Base-by-base conservation (phyloP, 106 monocot genomes). In the Allium sativum region DNA sequence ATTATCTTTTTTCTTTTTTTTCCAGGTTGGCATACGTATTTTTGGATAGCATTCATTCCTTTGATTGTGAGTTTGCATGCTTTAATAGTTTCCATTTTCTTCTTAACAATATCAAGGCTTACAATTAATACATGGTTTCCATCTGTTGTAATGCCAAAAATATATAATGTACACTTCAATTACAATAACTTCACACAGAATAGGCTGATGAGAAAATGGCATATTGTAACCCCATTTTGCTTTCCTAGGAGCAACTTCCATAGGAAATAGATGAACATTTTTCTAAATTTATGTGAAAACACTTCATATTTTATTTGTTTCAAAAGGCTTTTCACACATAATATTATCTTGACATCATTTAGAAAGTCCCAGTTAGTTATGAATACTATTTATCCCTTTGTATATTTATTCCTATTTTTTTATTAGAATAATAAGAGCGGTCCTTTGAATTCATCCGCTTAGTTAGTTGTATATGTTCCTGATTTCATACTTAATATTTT, bases 21-120 rank as follows among this genome's bases (percentile, higher is more conserved):
- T 69, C 68, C 68, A 81, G 76, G 81, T 55, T 73, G 76, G 76
- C 81, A 81, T 65, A 65, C 72, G 44, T 81, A 76, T 68, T 81
- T 81, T 54, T 81, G 81, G 80, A 64, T 81, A 44, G 72, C 81
- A 42, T 81, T 76, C 61, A 57, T 72, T 50, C 81, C 81, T 42
- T 59, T 81, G 41, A 65, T 76, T 50, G 81, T 81, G 68, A 72
- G 81, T 73, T 63, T 67, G 8, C 31, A 6, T 14, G 55, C 18
- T 42, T 67, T 55, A 13, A 13, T 43, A 54, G 31, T 43, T 43
- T 45, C 19, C 22, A 21, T 43, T 45, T 47, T 15, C 21, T 62
- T 50, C 15, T 50, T 50, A 50, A 50, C 48, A 3, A 50, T 15
- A 12, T 15, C 6, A 50, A 12, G 48, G 31, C 31, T 50, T 50